Percentiles rank a stretch among this genome's conserved stretches.
These are phyloP conservation scores for Ustulina deusta DNA, from an alignment of 2,329 filamentous ascomycete genomes.

Conservation along the genomic window DNA sequence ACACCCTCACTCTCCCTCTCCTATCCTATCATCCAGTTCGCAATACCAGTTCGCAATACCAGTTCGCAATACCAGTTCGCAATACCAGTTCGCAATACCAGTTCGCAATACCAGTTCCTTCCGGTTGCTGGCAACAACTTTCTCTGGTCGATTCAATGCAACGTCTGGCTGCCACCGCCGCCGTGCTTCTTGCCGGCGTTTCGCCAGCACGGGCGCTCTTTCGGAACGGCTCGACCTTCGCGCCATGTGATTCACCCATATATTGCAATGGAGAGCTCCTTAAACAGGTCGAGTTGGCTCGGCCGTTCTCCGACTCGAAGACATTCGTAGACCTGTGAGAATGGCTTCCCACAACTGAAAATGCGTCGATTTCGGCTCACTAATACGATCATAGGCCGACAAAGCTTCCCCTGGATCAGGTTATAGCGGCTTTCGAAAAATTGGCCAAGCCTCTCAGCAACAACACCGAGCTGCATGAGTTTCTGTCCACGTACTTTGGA, in stretches of 20 bases:
- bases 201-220: slow-evolving; percentile 61
- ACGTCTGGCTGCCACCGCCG: slow-evolving; percentile 29
- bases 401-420: slow-evolving; percentile 67
- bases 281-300: slow-evolving; percentile 70
- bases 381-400: slow-evolving; percentile 63
- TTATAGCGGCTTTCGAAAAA: slow-evolving; percentile 70
- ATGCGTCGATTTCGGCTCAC: neutral
- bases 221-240: slow-evolving; percentile 69
- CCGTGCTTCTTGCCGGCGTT: slow-evolving; percentile 39
- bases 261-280: slow-evolving; percentile 76
- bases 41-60: neutral
- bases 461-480: slow-evolving; percentile 70
- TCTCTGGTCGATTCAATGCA: slow-evolving; percentile 19
- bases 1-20: neutral
- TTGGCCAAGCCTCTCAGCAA: slow-evolving; percentile 72
- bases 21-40: neutral
- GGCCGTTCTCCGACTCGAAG: slow-evolving; percentile 75
- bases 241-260: slow-evolving; percentile 74
- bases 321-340: slow-evolving; percentile 77
- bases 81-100: too few species aligned
- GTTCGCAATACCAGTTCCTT: neutral
- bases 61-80: too few species aligned
- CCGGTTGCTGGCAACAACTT: slow-evolving; percentile 2
- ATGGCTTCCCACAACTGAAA: neutral
- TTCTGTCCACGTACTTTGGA: slow-evolving; percentile 73